Evolutionary conservation across 2,329 filamentous ascomycete genomes (phyloP), one percentile per base, ranked within the genome.

Genomic region (Septoria petroselini): DNA sequence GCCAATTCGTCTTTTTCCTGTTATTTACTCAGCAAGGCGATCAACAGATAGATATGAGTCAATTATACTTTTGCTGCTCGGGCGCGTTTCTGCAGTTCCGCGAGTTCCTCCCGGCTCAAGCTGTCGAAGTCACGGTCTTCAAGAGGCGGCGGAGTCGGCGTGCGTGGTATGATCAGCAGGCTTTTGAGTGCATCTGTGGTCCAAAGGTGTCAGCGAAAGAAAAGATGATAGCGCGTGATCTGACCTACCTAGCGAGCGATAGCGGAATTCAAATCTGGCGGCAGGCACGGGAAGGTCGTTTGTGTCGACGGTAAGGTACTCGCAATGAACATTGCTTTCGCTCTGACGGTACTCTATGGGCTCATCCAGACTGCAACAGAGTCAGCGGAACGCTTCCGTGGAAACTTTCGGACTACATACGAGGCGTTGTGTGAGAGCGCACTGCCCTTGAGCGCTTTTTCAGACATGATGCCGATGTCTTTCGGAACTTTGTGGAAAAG

Each of bases 161-260:
- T 57, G 19, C 55, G 61, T n/a, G 53, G 56, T 15, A 62, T 53
- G 48, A 62, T 58, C 27, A 55, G 39, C 40, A 61, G 50, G 4
- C 45, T 33, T 38, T 60, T 55, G 9, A 63, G 51, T 0, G 52
- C 48, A 17, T 46, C 61, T 59, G 15, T 12, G 3, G 5, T 21
- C n/a, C n/a, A 14, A 14, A 37, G 42, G 8, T 33, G 12, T 21
- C 14, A 14, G 14, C 8, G 14, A 18, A 27, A 14, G 19, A 4
- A 39, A n/a, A 25, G 18, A 37, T 40, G 14, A n/a, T 7, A 18
- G 15, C 34, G 18, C 44, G 18, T 21, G 14, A 23, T 9, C n/a
- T n/a, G n/a, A 46, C 39, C 12, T 41, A 57, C 54, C 55, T 9
- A 31, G 31, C 2, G 59, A 59, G 27, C 58, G 52, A 44, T 62